phyloP scores from a whole-genome alignment of 345 rosid genomes.

The Ceriops decandra region DNA sequence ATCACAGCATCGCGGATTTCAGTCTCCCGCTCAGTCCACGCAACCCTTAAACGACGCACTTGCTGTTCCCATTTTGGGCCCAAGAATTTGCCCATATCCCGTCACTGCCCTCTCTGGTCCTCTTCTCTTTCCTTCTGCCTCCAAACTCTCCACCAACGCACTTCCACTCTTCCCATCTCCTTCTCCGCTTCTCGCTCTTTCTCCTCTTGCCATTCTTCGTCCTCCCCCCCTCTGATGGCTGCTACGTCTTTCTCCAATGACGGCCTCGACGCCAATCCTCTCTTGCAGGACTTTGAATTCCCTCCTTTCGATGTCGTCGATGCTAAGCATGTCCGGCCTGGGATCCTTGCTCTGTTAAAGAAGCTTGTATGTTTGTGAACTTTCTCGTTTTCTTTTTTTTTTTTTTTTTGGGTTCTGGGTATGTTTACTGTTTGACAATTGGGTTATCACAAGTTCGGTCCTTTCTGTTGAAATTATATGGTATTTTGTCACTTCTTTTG shows the following conservation, averaged over 20 bases:
- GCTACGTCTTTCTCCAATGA: constrained; percentile 16
- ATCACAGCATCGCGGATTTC: constrained; percentile 41
- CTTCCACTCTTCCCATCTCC: constrained; percentile 8
- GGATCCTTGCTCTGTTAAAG: constrained; percentile 60
- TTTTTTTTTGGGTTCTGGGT: constrained; percentile 3
- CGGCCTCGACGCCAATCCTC: constrained; percentile 51
- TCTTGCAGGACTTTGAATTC: constrained; percentile 62
- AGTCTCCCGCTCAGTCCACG: constrained; percentile 39
- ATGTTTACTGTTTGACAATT: neutral
- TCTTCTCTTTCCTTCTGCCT: constrained; percentile 44
- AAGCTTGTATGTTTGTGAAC: constrained; percentile 43
- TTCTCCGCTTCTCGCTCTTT: constrained; percentile 8
- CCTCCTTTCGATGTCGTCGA: constrained; percentile 71
- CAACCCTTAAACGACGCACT: constrained; percentile 28
- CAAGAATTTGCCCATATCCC: constrained; percentile 26
- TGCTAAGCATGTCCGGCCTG: constrained; percentile 71
- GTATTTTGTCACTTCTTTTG: neutral
- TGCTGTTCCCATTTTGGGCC: constrained; percentile 30
- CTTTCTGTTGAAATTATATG: neutral
- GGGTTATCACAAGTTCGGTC: neutral
- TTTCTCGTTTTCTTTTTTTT: neutral
- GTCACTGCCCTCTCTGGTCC: constrained; percentile 53
- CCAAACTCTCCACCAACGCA: constrained; percentile 20
- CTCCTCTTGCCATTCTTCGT: constrained; percentile 17
- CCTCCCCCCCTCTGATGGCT: constrained; percentile 35